Conservation (phyloP, 2,329 filamentous ascomycete genomes). For the Laburnicola sp. region DNA sequence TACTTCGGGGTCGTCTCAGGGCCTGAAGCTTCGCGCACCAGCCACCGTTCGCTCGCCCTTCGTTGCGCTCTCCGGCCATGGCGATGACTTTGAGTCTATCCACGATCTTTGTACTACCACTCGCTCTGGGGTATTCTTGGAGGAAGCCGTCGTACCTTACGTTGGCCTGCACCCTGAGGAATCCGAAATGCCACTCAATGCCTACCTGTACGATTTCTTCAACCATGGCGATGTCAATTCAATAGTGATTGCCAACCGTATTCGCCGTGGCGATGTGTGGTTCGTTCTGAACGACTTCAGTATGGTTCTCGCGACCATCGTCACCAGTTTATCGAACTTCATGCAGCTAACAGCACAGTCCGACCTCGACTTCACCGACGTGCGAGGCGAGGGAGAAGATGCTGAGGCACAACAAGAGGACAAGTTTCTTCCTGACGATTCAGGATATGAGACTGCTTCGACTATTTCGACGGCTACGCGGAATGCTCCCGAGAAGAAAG, state of each 20-base stretch:
- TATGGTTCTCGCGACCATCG: constrained; percentile 69
- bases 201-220: constrained; percentile 76
- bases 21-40: constrained; percentile 37
- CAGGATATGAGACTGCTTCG: constrained; percentile 31
- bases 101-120: constrained; percentile 68
- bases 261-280: constrained; percentile 71
- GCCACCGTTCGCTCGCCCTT: constrained; percentile 67
- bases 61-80: constrained; percentile 69
- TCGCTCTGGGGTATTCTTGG: constrained; percentile 71
- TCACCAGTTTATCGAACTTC: constrained; percentile 64
- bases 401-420: constrained; percentile 53
- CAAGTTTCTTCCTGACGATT: constrained; percentile 34
- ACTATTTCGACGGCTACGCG: constrained; percentile 31
- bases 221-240: constrained; percentile 68
- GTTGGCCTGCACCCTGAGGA: constrained; percentile 64
- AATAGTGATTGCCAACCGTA: constrained; percentile 66
- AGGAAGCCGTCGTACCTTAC: constrained; percentile 72
- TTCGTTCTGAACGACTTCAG: constrained; percentile 70
- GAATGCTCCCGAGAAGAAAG: constrained; percentile 30
- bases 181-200: constrained; percentile 60
- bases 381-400: constrained; percentile 56
- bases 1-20: constrained; percentile 18
- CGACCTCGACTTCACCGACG: constrained; percentile 56
- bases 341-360: constrained; percentile 53
- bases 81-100: constrained; percentile 66